Percentiles rank a stretch among this genome's conserved stretches.
These are phyloP conservation scores for Mycosphaerella sp. DNA, from an alignment of 2,329 filamentous ascomycete species.

Conservation along the genomic window DNA sequence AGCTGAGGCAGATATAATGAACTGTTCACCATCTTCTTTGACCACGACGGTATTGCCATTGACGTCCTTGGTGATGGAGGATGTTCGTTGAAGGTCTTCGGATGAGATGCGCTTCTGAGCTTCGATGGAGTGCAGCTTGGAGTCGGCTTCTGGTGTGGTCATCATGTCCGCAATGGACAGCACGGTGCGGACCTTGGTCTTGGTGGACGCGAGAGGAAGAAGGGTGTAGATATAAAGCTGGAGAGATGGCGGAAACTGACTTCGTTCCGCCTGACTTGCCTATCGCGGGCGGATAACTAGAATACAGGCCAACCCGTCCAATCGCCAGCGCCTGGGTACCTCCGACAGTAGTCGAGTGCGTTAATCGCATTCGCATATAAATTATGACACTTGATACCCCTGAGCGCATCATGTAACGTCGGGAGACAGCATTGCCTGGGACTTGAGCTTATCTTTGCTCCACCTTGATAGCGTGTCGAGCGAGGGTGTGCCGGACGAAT, in stretches of 20 bases:
- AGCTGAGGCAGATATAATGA: constrained; percentile 41
- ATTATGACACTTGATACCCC: not conserved
- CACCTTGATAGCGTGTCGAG: not conserved
- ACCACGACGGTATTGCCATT: constrained; percentile 22
- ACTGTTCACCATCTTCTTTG: constrained; percentile 25
- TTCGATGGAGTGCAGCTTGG: constrained; percentile 11
- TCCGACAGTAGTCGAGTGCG: too few relatives aligned
- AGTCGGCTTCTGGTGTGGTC: not conserved
- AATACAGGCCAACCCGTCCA: not conserved
- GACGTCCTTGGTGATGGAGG: constrained; percentile 15
- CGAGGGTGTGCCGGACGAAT: not conserved
- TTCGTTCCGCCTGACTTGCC: not conserved
- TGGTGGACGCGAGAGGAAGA: not conserved
- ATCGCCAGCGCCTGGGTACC: too few relatives aligned
- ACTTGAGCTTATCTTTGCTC: not conserved
- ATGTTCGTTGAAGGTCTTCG: constrained; percentile 11
- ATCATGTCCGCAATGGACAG: not conserved
- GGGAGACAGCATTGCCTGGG: not conserved
- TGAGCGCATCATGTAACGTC: not conserved
- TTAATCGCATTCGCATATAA: too few relatives aligned
- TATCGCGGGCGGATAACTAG: not conserved
- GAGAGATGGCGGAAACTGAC: not conserved
- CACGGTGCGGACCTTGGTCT: not conserved
- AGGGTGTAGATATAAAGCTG: not conserved
- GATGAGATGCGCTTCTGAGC: constrained; percentile 5